phyloP scores from a whole-genome alignment of 176 grass and related monocot species.

The Avena eriantha region DNA sequence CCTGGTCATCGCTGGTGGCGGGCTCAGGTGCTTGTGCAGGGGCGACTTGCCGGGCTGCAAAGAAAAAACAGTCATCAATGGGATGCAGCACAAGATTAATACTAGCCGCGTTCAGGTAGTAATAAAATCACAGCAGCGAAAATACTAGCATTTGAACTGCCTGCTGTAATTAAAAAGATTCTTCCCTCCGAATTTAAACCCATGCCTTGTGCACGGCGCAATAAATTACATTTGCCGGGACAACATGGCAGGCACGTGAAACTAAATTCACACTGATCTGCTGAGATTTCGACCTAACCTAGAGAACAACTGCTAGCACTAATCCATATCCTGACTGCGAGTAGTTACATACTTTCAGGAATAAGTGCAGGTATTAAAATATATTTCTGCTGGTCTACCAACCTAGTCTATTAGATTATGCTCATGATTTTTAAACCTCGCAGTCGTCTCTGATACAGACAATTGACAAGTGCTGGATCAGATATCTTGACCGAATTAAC shows the following conservation, averaged over 20 bases:
- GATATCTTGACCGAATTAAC: neutral
- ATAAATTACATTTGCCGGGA: neutral
- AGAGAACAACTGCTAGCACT: neutral
- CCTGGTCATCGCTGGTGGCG: neutral
- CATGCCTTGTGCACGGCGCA: too few relatives aligned
- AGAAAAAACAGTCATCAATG: neutral
- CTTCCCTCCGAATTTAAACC: neutral
- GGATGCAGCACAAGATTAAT: neutral
- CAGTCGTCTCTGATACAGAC: too few relatives aligned
- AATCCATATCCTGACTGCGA: neutral
- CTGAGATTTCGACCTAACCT: neutral
- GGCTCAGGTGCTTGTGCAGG: slow-evolving; percentile 47
- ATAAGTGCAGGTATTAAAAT: neutral
- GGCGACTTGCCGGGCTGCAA: slow-evolving; percentile 61
- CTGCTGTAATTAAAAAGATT: neutral
- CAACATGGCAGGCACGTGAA: neutral
- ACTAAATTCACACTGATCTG: neutral
- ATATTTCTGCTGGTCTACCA: neutral
- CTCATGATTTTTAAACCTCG: neutral
- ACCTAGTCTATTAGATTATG: neutral
- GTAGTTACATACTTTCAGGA: neutral
- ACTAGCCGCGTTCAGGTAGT: neutral
- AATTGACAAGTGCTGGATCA: neutral
- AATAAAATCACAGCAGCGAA: neutral
- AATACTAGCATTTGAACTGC: neutral